Percentiles rank a stretch among this genome's conserved stretches.
Evolutionary conservation across 495 filamentous ascomycete genomes (phyloP).

Genomic region (Hypoxylon fuscum): DNA sequence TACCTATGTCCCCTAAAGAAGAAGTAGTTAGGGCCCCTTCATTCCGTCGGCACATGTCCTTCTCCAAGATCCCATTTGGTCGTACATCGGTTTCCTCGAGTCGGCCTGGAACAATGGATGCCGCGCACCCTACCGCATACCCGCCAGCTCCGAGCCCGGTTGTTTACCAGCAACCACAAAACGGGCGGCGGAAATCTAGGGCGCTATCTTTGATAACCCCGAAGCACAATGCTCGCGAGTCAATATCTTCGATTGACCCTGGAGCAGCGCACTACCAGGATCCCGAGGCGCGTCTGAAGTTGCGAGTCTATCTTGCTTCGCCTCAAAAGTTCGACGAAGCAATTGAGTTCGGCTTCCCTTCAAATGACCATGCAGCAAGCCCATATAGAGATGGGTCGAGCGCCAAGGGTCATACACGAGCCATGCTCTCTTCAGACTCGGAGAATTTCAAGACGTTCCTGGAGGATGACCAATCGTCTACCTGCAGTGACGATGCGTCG

Average conservation of each 20-base stretch:
- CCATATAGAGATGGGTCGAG: slow-evolving; percentile 22
- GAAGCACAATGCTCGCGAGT: slow-evolving; percentile 56
- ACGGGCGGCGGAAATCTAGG: slow-evolving; percentile 57
- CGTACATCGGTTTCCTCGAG: slow-evolving; percentile 57
- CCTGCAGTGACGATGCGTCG: slow-evolving; percentile 61
- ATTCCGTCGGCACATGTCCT: slow-evolving; percentile 63
- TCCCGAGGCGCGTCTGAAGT: slow-evolving; percentile 84
- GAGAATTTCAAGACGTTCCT: slow-evolving; percentile 58
- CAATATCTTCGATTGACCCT: slow-evolving; percentile 71
- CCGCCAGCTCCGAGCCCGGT: slow-evolving; percentile 48
- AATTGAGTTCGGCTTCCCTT: slow-evolving; percentile 90
- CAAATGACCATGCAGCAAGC: slow-evolving; percentile 53
- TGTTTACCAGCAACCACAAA: slow-evolving; percentile 37
- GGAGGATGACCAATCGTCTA: slow-evolving; percentile 55
- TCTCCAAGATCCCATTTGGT: slow-evolving; percentile 63
- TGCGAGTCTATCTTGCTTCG: slow-evolving; percentile 88
- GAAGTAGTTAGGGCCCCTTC: slow-evolving; percentile 51
- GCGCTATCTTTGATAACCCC: slow-evolving; percentile 59
- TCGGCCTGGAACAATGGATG: slow-evolving; percentile 54
- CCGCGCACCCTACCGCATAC: slow-evolving; percentile 41
- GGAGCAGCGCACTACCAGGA: slow-evolving; percentile 87
- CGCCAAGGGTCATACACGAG: slow-evolving; percentile 34
- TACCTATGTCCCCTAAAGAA: slow-evolving; percentile 51
- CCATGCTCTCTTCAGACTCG: slow-evolving; percentile 44
- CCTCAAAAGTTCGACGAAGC: slow-evolving; percentile 97